Evolutionary conservation across 176 grass and related monocot species (phyloP).

Genomic region (sorghum (Sorghum bicolor)): DNA sequence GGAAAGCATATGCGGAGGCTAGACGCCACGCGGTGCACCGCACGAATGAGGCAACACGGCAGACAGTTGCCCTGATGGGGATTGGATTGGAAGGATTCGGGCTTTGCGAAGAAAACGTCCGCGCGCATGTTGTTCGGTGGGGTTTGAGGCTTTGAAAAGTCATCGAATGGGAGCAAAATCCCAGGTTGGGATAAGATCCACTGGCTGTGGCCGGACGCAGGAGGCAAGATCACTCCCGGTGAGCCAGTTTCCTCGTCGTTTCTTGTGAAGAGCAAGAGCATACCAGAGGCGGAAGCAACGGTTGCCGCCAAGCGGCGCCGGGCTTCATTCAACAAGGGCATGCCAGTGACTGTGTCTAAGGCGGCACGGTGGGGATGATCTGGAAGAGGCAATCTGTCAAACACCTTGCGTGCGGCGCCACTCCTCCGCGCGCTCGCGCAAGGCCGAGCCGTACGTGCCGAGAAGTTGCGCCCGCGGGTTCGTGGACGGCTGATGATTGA

Average conservation of each 20-base stretch:
- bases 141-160: background rate
- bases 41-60: background rate
- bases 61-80: background rate
- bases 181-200: no score
- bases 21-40: background rate
- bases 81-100: background rate
- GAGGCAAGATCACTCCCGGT: background rate
- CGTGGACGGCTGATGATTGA: background rate
- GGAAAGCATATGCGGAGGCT: background rate
- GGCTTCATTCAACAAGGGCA: background rate
- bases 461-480: background rate
- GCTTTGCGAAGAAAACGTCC: background rate
- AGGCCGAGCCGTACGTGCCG: background rate
- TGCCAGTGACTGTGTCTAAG: background rate
- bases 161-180: background rate
- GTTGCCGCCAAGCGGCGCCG: background rate
- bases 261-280: background rate
- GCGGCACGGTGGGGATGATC: background rate
- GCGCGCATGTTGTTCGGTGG: background rate
- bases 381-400: slow-evolving; percentile 13
- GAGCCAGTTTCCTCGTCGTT: slow-evolving; percentile 2
- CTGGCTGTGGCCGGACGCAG: background rate
- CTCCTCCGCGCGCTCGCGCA: background rate
- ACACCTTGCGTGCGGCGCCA: slow-evolving; percentile 29
- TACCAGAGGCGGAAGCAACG: background rate